These are phyloP conservation scores for Hemisphaericaspora subhashii DNA, from an alignment of 1,139 yeast genomes.

Conservation along the genomic window DNA sequence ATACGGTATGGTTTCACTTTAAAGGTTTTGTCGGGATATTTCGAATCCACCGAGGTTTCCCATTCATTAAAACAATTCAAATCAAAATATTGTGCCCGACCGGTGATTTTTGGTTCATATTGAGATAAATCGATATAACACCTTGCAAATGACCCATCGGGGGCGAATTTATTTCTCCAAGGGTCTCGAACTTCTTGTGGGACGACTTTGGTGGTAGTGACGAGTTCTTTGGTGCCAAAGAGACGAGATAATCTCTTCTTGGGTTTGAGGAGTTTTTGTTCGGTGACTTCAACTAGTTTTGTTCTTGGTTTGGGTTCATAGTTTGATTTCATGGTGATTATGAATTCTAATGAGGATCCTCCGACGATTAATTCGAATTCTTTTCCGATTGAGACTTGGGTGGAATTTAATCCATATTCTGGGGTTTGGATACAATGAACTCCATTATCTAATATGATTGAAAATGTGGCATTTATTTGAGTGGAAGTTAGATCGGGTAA, in stretches of 20 bases:
- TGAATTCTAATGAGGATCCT: conserved; percentile 62
- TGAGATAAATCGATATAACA: conserved; percentile 65
- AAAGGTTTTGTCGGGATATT: conserved; percentile 17
- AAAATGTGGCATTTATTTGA: conserved; percentile 54
- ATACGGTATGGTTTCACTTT: conserved; percentile 51
- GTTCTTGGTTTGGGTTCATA: conserved; percentile 54
- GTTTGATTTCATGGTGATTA: conserved; percentile 70
- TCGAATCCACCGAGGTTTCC: conserved; percentile 49
- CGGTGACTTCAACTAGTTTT: conserved; percentile 57
- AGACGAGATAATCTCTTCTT: conserved; percentile 45
- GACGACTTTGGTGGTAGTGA: conserved; percentile 56
- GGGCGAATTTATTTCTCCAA: conserved; percentile 62
- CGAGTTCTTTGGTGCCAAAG: conserved; percentile 49
- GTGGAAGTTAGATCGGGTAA: conserved; percentile 57
- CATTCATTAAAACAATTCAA: conserved; percentile 80
- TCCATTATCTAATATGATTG: conserved; percentile 83
- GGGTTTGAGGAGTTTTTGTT: conserved; percentile 50
- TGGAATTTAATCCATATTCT: conserved; percentile 46
- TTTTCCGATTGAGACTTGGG: conserved; percentile 56
- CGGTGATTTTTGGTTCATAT: conserved; percentile 55
- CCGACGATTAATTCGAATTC: conserved; percentile 84
- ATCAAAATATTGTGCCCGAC: conserved; percentile 51
- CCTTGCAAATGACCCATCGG: conserved; percentile 87
- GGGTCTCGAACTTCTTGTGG: conserved; percentile 52
- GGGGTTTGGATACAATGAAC: conserved; percentile 82